phyloP scores from a whole-genome alignment of 345 rosid species.

The Ceriops zippeliana region DNA sequence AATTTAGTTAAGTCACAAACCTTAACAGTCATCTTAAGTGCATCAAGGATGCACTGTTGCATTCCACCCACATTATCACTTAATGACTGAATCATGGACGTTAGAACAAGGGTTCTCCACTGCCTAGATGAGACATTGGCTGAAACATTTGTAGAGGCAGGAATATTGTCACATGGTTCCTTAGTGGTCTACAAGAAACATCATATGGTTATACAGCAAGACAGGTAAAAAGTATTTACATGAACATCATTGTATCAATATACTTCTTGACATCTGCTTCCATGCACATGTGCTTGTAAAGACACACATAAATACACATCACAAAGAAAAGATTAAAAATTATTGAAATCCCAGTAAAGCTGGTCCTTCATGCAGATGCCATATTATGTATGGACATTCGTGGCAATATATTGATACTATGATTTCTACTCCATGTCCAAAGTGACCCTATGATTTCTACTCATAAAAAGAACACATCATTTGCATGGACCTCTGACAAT shows the following conservation, averaged over 20 bases:
- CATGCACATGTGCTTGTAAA: no score
- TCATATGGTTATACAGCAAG: slow-evolving; percentile 15
- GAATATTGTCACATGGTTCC: slow-evolving; percentile 14
- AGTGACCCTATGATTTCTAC: neutral
- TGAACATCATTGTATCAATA: neutral
- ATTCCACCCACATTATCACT: slow-evolving; percentile 45
- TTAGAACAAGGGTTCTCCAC: slow-evolving; percentile 43
- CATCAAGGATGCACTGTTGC: slow-evolving; percentile 43
- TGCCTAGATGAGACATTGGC: slow-evolving; percentile 24
- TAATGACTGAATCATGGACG: slow-evolving; percentile 42
- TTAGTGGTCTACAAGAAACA: slow-evolving; percentile 25
- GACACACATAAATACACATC: no score
- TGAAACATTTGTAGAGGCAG: slow-evolving; percentile 22
- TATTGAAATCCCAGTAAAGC: neutral
- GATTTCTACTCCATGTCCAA: no score
- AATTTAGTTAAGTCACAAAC: slow-evolving; percentile 22
- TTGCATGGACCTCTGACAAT: neutral
- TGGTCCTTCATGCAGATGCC: no score
- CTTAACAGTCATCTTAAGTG: slow-evolving; percentile 38
- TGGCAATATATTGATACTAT: neutral
- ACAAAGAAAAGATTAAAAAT: no score
- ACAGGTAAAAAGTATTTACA: neutral
- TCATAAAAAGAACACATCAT: neutral
- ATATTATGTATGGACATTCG: no score
- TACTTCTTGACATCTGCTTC: neutral